Percentiles rank a stretch among this genome's conserved stretches.
phyloP scores from a whole-genome alignment of 1,284 basidiomycete genomes.

The Dichomitus squalens region DNA sequence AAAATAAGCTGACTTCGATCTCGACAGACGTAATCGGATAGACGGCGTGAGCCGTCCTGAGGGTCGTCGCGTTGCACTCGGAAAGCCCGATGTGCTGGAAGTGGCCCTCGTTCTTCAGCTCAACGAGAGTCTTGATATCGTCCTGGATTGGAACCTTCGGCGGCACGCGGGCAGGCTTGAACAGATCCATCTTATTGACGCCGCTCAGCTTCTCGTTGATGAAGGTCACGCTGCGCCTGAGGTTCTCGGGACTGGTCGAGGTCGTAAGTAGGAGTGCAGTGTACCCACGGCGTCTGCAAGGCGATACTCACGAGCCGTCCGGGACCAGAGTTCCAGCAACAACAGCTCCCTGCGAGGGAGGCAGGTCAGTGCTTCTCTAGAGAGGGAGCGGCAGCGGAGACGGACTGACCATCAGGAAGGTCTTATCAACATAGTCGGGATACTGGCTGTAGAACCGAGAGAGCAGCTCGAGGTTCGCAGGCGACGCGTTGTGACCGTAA shows the following conservation, averaged over 20 bases:
- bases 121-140: conserved; percentile 6
- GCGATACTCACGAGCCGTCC: background rate
- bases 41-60: conserved; percentile 38
- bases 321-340: background rate
- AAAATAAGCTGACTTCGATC: conserved; percentile 56
- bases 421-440: conserved; percentile 53
- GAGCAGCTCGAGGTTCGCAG: conserved; percentile 44
- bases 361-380: background rate
- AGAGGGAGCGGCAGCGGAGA: background rate
- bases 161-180: conserved; percentile 41
- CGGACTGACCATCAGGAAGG: conserved; percentile 46
- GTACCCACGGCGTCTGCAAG: background rate
- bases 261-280: too few relatives aligned
- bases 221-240: conserved; percentile 42
- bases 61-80: conserved; percentile 48
- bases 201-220: conserved; percentile 42
- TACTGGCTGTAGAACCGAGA: conserved; percentile 48
- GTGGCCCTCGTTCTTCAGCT: conserved; percentile 20
- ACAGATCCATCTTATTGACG: conserved; percentile 48
- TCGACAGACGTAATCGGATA: conserved; percentile 22
- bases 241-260: conserved; percentile 38
- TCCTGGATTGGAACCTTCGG: conserved; percentile 35
- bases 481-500: conserved; percentile 8
- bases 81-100: conserved; percentile 47
- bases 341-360: background rate